Percentiles rank a stretch among this genome's conserved stretches.
These are phyloP conservation scores for Solanum clarkiae DNA, from an alignment of 257 asterid genomes.

Conservation along the genomic window DNA sequence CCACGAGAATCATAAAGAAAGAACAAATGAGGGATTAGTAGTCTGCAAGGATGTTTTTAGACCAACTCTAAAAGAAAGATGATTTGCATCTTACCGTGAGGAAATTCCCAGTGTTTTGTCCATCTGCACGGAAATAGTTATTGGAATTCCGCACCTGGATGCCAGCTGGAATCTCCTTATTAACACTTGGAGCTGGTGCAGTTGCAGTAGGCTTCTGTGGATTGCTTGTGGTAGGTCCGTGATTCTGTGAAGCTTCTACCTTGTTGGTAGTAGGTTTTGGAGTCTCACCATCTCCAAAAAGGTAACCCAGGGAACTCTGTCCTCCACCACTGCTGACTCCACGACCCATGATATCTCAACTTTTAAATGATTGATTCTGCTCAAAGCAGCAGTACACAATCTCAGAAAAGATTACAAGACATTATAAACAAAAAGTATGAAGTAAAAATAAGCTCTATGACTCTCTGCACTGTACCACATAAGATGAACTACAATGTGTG, in stretches of 20 bases:
- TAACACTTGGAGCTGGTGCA: constrained; percentile 28
- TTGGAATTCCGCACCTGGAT: constrained; percentile 40
- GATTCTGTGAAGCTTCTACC: constrained; percentile 28
- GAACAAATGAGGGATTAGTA: background rate
- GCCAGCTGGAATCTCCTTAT: constrained; percentile 61
- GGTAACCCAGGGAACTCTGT: constrained; percentile 82
- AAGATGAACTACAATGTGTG: background rate
- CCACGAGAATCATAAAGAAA: background rate
- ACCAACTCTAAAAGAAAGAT: background rate
- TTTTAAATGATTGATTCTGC: constrained; percentile 4
- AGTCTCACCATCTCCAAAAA: constrained; percentile 65
- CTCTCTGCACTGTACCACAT: background rate
- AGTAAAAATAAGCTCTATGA: background rate
- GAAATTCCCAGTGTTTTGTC: constrained; percentile 79
- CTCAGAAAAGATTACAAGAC: background rate
- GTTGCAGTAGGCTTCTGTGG: constrained; percentile 37
- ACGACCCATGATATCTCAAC: constrained; percentile 48
- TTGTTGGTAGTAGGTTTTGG: constrained; percentile 37
- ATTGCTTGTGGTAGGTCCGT: constrained; percentile 17
- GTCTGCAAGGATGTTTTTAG: background rate
- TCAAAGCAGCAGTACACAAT: background rate
- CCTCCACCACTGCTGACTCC: constrained; percentile 91
- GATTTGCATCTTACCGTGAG: constrained; percentile 41
- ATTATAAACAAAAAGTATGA: background rate
- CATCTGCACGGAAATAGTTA: constrained; percentile 64